Evolutionary conservation across 2,329 filamentous ascomycete species (phyloP).

Genomic region (Trichoderma harzianum): DNA sequence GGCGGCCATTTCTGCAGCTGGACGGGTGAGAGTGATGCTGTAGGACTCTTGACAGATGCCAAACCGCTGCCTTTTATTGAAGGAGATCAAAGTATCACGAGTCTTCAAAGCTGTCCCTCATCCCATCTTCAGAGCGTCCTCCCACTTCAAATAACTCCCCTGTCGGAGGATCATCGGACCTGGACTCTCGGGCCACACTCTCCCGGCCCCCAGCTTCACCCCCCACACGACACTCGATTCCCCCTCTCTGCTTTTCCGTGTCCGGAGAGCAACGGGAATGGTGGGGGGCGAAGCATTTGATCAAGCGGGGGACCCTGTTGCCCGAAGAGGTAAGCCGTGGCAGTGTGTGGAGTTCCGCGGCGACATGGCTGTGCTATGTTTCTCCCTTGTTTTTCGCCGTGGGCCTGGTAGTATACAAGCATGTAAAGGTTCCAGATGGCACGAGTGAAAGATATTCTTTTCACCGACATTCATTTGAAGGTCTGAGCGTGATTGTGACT

Average conservation of each 20-base stretch:
- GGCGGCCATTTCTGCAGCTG: neutral
- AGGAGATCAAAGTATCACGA: neutral
- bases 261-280: neutral
- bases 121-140: slow-evolving; percentile 1
- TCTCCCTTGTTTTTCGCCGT: slow-evolving; percentile 13
- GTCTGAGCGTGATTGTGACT: neutral
- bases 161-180: slow-evolving; percentile 6
- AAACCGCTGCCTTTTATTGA: neutral
- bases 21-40: neutral
- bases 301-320: neutral
- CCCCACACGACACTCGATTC: neutral
- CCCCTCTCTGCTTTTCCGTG: slow-evolving; percentile 14
- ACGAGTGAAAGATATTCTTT: neutral
- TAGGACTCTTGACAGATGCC: neutral
- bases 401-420: slow-evolving; percentile 4
- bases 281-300: neutral
- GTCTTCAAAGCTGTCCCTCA: neutral
- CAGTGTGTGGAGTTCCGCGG: neutral
- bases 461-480: neutral
- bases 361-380: slow-evolving; percentile 4
- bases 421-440: neutral
- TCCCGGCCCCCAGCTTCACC: neutral
- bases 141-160: slow-evolving; percentile 9
- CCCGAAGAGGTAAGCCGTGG: neutral
- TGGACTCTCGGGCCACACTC: neutral